phyloP scores from a whole-genome alignment of 2,329 filamentous ascomycete genomes.

The Colletotrichum zoysiae region DNA sequence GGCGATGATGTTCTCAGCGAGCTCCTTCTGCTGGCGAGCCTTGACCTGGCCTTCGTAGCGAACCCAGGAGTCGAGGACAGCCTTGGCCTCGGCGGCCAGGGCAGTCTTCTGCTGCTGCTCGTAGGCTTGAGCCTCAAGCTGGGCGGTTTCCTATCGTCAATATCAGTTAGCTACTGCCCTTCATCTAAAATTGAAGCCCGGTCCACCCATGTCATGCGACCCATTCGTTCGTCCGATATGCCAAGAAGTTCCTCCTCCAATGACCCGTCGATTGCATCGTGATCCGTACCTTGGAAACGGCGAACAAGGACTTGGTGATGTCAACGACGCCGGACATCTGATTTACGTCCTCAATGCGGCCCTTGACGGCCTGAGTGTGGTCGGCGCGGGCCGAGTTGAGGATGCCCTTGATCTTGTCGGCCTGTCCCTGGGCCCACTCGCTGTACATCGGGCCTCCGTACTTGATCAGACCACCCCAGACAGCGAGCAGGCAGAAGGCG shows the following conservation, averaged over 20 bases:
- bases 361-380: slow-evolving; percentile 95
- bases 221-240: slow-evolving; percentile 3
- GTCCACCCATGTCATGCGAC: background rate
- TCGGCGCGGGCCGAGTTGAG: slow-evolving; percentile 93
- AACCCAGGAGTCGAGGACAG: slow-evolving; percentile 97
- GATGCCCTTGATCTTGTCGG: slow-evolving; percentile 93
- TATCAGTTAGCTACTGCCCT: slow-evolving; percentile 8
- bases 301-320: slow-evolving; percentile 96
- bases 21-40: slow-evolving; percentile 97
- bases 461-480: slow-evolving; percentile 93
- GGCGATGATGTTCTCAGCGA: slow-evolving; percentile 91
- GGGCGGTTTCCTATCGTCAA: slow-evolving; percentile 85
- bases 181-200: background rate
- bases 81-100: slow-evolving; percentile 92
- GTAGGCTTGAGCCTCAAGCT: slow-evolving; percentile 94
- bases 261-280: slow-evolving; percentile 10
- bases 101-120: slow-evolving; percentile 98
- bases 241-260: background rate
- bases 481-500: slow-evolving; percentile 89
- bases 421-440: slow-evolving; percentile 91
- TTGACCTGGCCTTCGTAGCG: slow-evolving; percentile 99
- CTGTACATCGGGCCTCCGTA: slow-evolving; percentile 93
- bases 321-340: slow-evolving; percentile 95
- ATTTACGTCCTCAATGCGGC: slow-evolving; percentile 92
- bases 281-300: slow-evolving; percentile 89